Percentiles rank a stretch among this genome's conserved stretches.
Conservation (phyloP, 441 rosid genomes). For the Erodium trifolium region DNA sequence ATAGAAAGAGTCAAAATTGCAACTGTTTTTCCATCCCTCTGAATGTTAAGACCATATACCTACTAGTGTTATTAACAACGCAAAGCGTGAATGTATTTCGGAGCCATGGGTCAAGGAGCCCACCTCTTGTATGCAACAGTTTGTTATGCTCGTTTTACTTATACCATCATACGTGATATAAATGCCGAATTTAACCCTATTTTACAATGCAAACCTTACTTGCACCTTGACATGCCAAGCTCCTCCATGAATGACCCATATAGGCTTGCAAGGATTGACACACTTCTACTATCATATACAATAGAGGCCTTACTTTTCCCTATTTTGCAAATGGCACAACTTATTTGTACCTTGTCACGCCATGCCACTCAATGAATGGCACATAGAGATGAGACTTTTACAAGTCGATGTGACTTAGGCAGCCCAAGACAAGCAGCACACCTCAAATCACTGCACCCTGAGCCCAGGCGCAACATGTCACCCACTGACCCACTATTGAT, state of each 20-base stretch:
- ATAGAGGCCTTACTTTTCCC: not conserved
- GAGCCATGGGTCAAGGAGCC: not conserved
- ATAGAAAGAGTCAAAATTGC: not conserved
- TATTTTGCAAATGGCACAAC: not conserved
- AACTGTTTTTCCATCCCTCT: not conserved
- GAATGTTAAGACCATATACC: not conserved
- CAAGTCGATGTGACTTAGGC: not conserved
- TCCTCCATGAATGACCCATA: too few relatives aligned
- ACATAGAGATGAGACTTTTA: not conserved
- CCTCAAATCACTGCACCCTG: not conserved
- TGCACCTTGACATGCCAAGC: too few relatives aligned
- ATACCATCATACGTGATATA: not conserved
- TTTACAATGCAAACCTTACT: too few relatives aligned
- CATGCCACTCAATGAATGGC: not conserved
- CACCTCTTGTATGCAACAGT: not conserved
- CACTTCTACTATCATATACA: too few relatives aligned
- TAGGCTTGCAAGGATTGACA: too few relatives aligned
- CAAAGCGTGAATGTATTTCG: not conserved
- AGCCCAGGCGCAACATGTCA: not conserved
- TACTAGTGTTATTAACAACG: not conserved
- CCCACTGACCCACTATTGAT: not conserved
- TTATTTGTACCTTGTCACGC: not conserved
- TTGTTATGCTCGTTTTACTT: not conserved
- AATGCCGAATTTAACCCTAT: not conserved
- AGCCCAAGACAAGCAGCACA: not conserved